Evolutionary conservation across 768 basidiomycete species (phyloP).

Genomic region (Pisolithus microcarpus): DNA sequence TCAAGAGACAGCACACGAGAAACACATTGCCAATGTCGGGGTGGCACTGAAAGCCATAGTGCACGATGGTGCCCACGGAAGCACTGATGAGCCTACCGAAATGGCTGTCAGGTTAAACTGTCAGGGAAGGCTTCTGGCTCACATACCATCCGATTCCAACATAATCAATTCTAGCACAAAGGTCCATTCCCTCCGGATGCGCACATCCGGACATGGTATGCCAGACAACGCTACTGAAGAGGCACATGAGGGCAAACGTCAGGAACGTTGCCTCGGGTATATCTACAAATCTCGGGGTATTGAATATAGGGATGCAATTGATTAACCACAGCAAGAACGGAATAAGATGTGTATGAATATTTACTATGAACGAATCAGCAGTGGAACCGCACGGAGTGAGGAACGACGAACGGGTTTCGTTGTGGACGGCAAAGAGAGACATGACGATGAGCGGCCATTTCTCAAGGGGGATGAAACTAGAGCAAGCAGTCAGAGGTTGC

Average conservation of each 20-base stretch:
- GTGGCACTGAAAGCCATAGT: slow-evolving; percentile 75
- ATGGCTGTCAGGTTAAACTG: slow-evolving; percentile 1
- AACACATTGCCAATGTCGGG: slow-evolving; percentile 52
- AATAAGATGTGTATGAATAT: slow-evolving; percentile 89
- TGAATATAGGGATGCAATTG: slow-evolving; percentile 34
- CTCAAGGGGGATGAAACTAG: slow-evolving; percentile 82
- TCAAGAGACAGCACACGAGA: slow-evolving; percentile 59
- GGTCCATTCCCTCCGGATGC: slow-evolving; percentile 65
- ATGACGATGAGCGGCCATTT: slow-evolving; percentile 74
- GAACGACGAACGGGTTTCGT: slow-evolving; percentile 69
- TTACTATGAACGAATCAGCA: slow-evolving; percentile 49
- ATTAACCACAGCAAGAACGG: slow-evolving; percentile 67
- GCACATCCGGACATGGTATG: slow-evolving; percentile 87
- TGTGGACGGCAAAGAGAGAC: slow-evolving; percentile 76
- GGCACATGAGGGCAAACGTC: slow-evolving; percentile 64
- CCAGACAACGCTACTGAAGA: slow-evolving; percentile 71
- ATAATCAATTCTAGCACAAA: slow-evolving; percentile 84
- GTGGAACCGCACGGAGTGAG: neutral
- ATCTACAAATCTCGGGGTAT: slow-evolving; percentile 36
- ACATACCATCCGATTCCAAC: slow-evolving; percentile 85
- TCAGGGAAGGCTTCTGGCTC: neutral
- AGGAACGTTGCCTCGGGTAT: slow-evolving; percentile 61
- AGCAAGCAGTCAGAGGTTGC: neutral
- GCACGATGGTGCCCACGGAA: slow-evolving; percentile 66
- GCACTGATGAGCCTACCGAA: slow-evolving; percentile 72